These are phyloP conservation scores for Pseudohalonectria lignicola DNA, from an alignment of 2,329 filamentous ascomycete genomes.

Conservation along the genomic window DNA sequence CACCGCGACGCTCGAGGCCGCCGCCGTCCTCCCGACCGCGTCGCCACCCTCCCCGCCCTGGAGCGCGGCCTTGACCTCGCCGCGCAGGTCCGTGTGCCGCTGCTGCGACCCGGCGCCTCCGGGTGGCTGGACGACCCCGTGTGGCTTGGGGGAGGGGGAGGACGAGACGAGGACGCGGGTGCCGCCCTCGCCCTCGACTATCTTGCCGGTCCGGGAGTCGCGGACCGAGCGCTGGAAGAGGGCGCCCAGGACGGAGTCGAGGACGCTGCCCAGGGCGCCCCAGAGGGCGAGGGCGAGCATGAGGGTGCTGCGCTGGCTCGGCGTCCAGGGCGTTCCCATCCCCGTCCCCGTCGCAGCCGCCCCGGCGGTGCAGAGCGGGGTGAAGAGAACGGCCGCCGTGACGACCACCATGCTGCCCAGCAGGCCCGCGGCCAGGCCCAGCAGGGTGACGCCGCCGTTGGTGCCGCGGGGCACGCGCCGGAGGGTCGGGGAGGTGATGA, in stretches of 20 bases:
- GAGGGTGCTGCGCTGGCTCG: conserved; percentile 30
- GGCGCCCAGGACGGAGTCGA: conserved; percentile 83
- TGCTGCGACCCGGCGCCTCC: conserved; percentile 11
- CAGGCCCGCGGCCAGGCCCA: conserved; percentile 63
- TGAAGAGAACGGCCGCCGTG: conserved; percentile 49
- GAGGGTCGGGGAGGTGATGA: conserved; percentile 72
- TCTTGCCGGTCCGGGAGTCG: conserved; percentile 72
- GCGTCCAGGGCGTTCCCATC: conserved; percentile 39
- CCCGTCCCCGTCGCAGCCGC: conserved; percentile 24
- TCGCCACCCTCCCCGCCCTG: conserved; percentile 28
- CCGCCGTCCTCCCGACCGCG: conserved; percentile 15
- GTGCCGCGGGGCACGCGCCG: conserved; percentile 79
- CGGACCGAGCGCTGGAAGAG: conserved; percentile 77
- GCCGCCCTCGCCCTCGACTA: conserved; percentile 79
- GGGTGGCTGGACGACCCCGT: too few species aligned
- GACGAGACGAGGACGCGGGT: conserved; percentile 37
- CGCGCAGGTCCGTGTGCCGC: conserved; percentile 19
- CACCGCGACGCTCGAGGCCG: conserved; percentile 22
- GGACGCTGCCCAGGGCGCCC: conserved; percentile 67
- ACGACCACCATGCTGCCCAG: conserved; percentile 64
- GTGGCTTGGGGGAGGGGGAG: too few species aligned
- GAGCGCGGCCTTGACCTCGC: conserved; percentile 27
- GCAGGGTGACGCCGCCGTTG: conserved; percentile 78
- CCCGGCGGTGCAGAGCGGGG: conserved; percentile 52
- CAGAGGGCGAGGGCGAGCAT: conserved; percentile 54